Base-by-base conservation (phyloP, 169 alveolate genomes). In the Plasmodium ovale region DNA sequence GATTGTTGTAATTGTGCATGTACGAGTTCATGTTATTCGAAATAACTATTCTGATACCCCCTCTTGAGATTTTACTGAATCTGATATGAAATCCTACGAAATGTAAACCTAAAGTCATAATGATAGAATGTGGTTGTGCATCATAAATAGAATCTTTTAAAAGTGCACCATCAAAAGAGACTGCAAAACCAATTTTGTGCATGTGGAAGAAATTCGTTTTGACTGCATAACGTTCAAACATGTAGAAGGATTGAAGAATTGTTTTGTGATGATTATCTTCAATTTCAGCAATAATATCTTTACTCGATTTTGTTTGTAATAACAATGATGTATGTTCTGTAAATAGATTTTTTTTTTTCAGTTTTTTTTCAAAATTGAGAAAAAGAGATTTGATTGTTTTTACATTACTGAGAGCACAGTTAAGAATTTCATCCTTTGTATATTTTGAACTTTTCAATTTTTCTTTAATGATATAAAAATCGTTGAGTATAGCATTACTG, bases 71-170 rank as follows among this genome's bases (percentile, higher is more conserved):
- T 27, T 89, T 95, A 16, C 92, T 69, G 92, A 94, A 95, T 29
- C 96, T 62, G 33, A 92, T 94, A 68, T 95, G 97, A 68, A 95
- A 94, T 9, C 97, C 97, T 87, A 90, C 87, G 88, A 95, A 95
- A 87, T 92, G 92, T 7, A 95, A 95, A 1, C 97, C 97, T 47
- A 93, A 84, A 0, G 94, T 72, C 92, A 95, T 82, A 35, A 92
- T 94, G 23, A 95, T 92, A 25, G 94, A 92, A 68, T 92, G 87
- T 25, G 97, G 96, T 29, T 77, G 73, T 29, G 91, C 89, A 51
- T 96, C 95, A 72, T 90, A 93, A 23, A 89, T 94, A 44, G 87
- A 71, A 47, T 91, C 92, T 31, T 90, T 89, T 53, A 93, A 65
- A 44, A 93, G 69, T 1, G 87, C 60, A 35, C 94, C 89, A 53